These are phyloP conservation scores for Mycena galericulata DNA, from an alignment of 768 basidiomycete genomes.

Conservation along the genomic window DNA sequence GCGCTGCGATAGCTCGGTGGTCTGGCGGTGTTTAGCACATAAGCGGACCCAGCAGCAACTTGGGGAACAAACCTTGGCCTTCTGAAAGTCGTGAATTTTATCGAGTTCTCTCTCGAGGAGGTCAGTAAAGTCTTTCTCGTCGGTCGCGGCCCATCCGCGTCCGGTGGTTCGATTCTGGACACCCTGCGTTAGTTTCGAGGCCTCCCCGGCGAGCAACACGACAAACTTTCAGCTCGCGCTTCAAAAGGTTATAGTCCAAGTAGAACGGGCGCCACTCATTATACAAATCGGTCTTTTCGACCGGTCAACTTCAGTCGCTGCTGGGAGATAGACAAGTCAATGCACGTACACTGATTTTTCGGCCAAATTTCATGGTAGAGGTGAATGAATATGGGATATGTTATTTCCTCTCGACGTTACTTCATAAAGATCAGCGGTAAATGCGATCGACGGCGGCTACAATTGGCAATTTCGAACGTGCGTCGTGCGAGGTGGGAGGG, in stretches of 20 bases:
- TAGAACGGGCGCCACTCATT: slow-evolving; percentile 93
- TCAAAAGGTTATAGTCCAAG: slow-evolving; percentile 89
- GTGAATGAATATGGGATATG: neutral
- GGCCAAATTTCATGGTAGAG: slow-evolving; percentile 34
- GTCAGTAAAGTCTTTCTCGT: slow-evolving; percentile 85
- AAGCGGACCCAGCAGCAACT: neutral
- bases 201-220: neutral
- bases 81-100: slow-evolving; percentile 95
- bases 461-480: neutral
- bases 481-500: too few species aligned
- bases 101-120: slow-evolving; percentile 89
- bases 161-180: slow-evolving; percentile 62
- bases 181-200: neutral
- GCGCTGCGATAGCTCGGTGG: slow-evolving; percentile 82
- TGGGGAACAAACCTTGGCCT: slow-evolving; percentile 76
- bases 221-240: slow-evolving; percentile 85
- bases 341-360: slow-evolving; percentile 32
- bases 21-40: slow-evolving; percentile 57
- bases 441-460: neutral
- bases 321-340: neutral
- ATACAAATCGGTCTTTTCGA: slow-evolving; percentile 79
- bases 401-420: neutral
- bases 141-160: slow-evolving; percentile 76
- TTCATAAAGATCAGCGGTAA: neutral
- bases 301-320: neutral